These are phyloP conservation scores for Aegilops tauschii DNA, from an alignment of 176 grass and related monocot species.

Conservation along the genomic window DNA sequence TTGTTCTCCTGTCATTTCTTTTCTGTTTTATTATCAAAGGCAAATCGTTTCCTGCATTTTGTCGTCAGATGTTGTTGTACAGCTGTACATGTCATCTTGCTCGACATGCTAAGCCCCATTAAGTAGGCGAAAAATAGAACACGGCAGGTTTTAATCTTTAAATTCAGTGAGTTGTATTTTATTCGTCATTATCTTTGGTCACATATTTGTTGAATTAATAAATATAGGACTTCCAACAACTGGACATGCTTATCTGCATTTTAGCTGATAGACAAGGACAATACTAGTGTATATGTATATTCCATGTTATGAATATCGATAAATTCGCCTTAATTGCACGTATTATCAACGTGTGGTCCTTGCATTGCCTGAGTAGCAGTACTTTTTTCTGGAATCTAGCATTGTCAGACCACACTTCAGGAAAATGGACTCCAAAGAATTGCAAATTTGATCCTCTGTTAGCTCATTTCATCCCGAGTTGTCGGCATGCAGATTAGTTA, in stretches of 20 bases:
- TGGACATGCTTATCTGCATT: neutral
- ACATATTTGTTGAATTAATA: neutral
- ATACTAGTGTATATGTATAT: neutral
- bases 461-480: neutral
- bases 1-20: neutral
- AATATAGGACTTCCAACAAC: neutral
- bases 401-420: neutral
- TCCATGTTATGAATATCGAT: neutral
- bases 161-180: neutral
- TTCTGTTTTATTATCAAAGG: neutral
- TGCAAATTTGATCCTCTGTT: neutral
- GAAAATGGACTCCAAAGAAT: neutral
- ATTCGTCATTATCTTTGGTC: neutral
- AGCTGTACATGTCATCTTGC: neutral
- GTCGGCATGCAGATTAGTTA: neutral
- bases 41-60: neutral
- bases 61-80: neutral
- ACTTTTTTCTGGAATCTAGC: neutral
- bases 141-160: neutral
- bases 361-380: neutral
- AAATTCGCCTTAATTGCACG: neutral
- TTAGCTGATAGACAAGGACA: neutral
- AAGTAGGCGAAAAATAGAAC: slow-evolving; percentile 1
- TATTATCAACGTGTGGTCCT: slow-evolving; percentile 1
- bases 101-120: neutral